Base-by-base conservation (phyloP, 139 green algal genomes). In the Chlamydomonas sp. region DNA sequence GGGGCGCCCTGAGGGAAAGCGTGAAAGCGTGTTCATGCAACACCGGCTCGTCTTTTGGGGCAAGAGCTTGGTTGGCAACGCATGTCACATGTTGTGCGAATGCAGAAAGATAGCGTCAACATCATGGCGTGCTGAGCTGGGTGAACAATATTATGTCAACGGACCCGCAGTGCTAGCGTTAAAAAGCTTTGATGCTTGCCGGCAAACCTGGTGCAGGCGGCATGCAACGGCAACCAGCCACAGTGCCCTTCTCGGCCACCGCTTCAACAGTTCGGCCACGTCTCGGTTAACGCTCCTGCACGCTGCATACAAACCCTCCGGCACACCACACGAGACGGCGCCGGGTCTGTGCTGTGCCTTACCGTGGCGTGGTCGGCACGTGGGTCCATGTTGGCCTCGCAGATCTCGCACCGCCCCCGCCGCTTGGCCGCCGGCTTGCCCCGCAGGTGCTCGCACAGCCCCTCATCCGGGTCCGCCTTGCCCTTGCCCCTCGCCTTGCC, bases 301-400 rank as follows among this genome's bases (percentile, higher is more conserved):
- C 31, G 31, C 31, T 49, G 31, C 31, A 49, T 49, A 49, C 31
- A 49, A 49, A 49, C 31, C 31, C 31, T 49, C 31, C 31, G 31
- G 31, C 31, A 49, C 31, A 49, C 31, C 31, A 49, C 31, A 49
- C 31, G 31, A 49, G 31, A 49, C 31, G 31, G 31, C 31, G 31
- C 31, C 31, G 31, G 31, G 31, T 49, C 31, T 49, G 31, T 49
- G 31, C 31, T 49, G 31, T 49, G 31, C 59, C 77, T 1, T n/a
- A 86, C 80, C 80, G 78, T 58, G 9, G 59, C 1, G 10, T 68
- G 80, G 72, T 86, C 80, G 3, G 80, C 80, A 17, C 80, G 68
- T 6, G 80, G 80, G 58, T 62, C 80, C 68, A 86, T 58, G 64
- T 86, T 86, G 18, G 80, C 80, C 58, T 86, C 80, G 69, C 80